Conservation (phyloP, 2,329 filamentous ascomycete genomes). For the Thielaviopsis euricoi region DNA sequence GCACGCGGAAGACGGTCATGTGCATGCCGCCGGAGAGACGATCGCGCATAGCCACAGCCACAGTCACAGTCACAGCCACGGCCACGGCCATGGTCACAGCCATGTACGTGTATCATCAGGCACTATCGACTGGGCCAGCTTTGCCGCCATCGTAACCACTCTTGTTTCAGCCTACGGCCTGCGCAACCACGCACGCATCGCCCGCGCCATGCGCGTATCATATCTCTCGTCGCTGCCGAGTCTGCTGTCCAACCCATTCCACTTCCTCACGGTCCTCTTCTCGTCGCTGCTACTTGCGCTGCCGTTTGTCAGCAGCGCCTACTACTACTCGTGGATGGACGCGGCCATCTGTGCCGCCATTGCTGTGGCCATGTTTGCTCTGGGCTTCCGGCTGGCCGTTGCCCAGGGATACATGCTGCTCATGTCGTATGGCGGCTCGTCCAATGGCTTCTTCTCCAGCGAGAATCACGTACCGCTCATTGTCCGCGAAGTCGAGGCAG, state of each 20-base stretch:
- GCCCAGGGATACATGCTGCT: slow-evolving; percentile 86
- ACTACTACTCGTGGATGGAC: slow-evolving; percentile 65
- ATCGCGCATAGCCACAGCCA: background rate
- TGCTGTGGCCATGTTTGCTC: slow-evolving; percentile 71
- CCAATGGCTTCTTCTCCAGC: slow-evolving; percentile 11
- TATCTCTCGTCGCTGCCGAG: slow-evolving; percentile 69
- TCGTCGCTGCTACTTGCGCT: slow-evolving; percentile 65
- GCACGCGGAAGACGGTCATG: no score
- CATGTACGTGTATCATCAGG: slow-evolving; percentile 54
- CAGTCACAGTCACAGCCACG: slow-evolving; percentile 15
- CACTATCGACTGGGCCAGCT: slow-evolving; percentile 64
- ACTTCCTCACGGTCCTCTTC: slow-evolving; percentile 84
- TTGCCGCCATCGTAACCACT: slow-evolving; percentile 69
- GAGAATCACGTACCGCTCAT: slow-evolving; percentile 48
- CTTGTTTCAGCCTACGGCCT: slow-evolving; percentile 74
- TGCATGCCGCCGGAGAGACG: no score
- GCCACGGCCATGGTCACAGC: slow-evolving; percentile 48
- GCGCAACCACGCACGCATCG: slow-evolving; percentile 82
- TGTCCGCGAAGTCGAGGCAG: slow-evolving; percentile 69
- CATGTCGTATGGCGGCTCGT: slow-evolving; percentile 55
- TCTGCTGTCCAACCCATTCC: slow-evolving; percentile 82
- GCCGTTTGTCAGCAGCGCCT: slow-evolving; percentile 63
- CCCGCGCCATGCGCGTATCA: slow-evolving; percentile 74
- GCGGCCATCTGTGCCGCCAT: slow-evolving; percentile 66
- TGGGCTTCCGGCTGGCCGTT: slow-evolving; percentile 70